Base-by-base conservation (phyloP, 1,284 basidiomycete species). In the Marasmius oreades region DNA sequence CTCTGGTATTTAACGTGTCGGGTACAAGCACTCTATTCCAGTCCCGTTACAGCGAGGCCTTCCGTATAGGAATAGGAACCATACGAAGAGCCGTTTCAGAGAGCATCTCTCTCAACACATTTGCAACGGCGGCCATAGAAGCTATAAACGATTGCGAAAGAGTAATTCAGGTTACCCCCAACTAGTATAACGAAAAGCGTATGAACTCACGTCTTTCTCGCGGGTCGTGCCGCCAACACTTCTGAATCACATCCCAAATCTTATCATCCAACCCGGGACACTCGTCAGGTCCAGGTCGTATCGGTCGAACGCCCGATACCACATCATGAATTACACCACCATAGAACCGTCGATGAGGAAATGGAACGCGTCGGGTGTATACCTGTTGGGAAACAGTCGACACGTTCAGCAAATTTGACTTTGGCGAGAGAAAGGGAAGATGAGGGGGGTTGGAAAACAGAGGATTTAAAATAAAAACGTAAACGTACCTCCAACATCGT, bases 401-500 rank as follows among this genome's bases (percentile, higher is more conserved):
- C 46, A 20, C 16, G 26, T 22, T 31, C 34, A 22, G 7, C 7
- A 33, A 14, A 6, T 37, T n/a, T 45, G 12, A 34, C 24, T 5
- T 37, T 37, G 16, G 34, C 5, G 23, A 31, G n/a, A 45, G 26
- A 55, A 12, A 43, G n/a, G n/a, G n/a, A n/a, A n/a, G n/a, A n/a
- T n/a, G n/a, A n/a, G n/a, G n/a, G n/a, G n/a, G n/a, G n/a, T n/a
- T n/a, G n/a, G n/a, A n/a, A n/a, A n/a, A n/a, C n/a, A n/a, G n/a
- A n/a, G n/a, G n/a, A n/a, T n/a, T n/a, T 31, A 31, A 10, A 10
- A 4, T 31, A 10, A 31, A 31, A 43, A 3, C 20, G 5, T n/a
- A 33, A 5, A 57, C 62, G 43, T 28, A 71, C 69, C 58, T 70
- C 67, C 12, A 69, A 60, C 24, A 66, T 61, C 1, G 66, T 64